A percentile compares a stretch with the other conserved stretches of the same genome.
Evolutionary conservation across 2,329 filamentous ascomycete species (phyloP).

Genomic region (Chaetothyriales sp.): DNA sequence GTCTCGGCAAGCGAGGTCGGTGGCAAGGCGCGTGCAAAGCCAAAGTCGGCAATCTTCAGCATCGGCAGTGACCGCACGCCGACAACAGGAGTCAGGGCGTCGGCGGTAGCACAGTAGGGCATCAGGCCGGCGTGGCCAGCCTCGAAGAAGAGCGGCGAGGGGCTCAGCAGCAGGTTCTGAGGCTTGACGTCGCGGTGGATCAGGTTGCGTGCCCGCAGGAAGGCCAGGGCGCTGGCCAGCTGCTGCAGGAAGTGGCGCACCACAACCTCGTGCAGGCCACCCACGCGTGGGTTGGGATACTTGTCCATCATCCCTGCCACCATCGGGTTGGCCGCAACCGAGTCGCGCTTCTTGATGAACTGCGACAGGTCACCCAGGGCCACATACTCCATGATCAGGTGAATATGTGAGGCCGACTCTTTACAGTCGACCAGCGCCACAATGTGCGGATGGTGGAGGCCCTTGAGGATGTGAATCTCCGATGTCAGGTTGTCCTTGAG

Average conservation of each 20-base stretch:
- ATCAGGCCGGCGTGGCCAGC: conserved; percentile 45
- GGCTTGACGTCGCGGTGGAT: conserved; percentile 97
- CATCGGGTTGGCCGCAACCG: conserved; percentile 60
- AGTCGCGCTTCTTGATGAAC: conserved; percentile 89
- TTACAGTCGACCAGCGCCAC: conserved; percentile 90
- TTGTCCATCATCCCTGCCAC: conserved; percentile 84
- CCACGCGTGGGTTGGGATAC: conserved; percentile 69
- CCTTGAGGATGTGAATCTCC: conserved; percentile 91
- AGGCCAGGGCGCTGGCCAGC: conserved; percentile 78
- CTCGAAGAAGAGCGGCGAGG: conserved; percentile 57
- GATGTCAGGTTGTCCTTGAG: conserved; percentile 89
- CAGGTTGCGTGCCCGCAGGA: conserved; percentile 68
- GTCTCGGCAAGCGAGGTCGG: conserved; percentile 88
- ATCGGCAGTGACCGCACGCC: conserved; percentile 78
- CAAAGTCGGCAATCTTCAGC: conserved; percentile 96
- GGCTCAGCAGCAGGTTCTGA: conserved; percentile 83
- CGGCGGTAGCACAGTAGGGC: conserved; percentile 62
- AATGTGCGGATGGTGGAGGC: conserved; percentile 87
- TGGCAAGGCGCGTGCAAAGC: conserved; percentile 86
- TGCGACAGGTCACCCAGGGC: conserved; percentile 84
- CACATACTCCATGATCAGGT: conserved; percentile 97
- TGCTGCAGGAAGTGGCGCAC: conserved; percentile 94
- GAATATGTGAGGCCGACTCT: conserved; percentile 74
- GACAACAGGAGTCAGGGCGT: conserved; percentile 64
- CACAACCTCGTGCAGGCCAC: conserved; percentile 91